Conservation (phyloP, 306 rosid genomes). For the Cotoneaster glaucophyllus region DNA sequence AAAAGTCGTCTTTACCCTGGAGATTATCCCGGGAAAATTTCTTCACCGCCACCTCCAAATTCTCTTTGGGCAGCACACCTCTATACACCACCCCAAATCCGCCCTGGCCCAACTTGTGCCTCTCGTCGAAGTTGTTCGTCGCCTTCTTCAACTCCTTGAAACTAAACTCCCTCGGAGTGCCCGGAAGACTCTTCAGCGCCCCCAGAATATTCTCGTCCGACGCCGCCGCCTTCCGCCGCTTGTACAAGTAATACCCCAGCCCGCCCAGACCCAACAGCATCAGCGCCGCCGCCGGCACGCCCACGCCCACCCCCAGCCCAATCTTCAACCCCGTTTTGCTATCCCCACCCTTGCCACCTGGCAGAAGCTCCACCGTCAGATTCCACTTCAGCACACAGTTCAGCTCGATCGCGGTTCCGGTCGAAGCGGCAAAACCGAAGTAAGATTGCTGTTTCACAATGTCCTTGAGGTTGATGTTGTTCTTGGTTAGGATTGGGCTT, state of each 20-base stretch:
- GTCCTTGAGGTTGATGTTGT: constrained; percentile 23
- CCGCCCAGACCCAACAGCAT: constrained; percentile 11
- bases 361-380: constrained; percentile 38
- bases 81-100: constrained; percentile 67
- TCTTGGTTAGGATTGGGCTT: constrained; percentile 22
- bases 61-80: constrained; percentile 39
- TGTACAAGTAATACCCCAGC: constrained; percentile 9
- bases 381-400: constrained; percentile 69
- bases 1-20: constrained; percentile 63
- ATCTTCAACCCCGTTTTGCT: constrained; percentile 2
- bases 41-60: constrained; percentile 60
- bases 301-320: constrained; percentile 49
- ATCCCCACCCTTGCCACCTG: not conserved
- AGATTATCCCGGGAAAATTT: constrained; percentile 56
- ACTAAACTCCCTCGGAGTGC: constrained; percentile 57
- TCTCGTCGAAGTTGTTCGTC: constrained; percentile 53
- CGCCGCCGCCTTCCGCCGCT: constrained; percentile 14
- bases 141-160: constrained; percentile 62
- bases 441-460: constrained; percentile 31
- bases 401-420: constrained; percentile 37
- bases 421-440: constrained; percentile 70
- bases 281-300: constrained; percentile 22
- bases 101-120: constrained; percentile 55
- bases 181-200: constrained; percentile 57
- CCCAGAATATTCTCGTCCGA: constrained; percentile 42